A percentile compares a stretch with the other conserved stretches of the same genome.
Evolutionary conservation across 176 grass and related monocot species (phyloP).

Genomic region (Bolboschoenus planiculmis): DNA sequence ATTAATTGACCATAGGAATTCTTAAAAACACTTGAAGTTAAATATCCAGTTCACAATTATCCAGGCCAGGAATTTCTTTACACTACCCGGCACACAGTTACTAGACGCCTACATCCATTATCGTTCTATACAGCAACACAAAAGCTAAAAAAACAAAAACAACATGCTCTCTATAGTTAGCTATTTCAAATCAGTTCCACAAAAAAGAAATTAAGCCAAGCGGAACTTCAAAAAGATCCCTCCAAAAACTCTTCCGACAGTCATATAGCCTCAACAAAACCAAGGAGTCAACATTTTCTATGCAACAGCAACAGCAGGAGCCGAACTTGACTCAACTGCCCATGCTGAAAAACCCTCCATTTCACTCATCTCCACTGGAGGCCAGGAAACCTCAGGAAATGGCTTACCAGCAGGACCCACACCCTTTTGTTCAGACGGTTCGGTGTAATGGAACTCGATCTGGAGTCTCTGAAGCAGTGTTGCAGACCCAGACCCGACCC

Average conservation of each 20-base stretch:
- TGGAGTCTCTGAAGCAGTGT: conserved; percentile 79
- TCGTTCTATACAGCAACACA: conserved; percentile 18
- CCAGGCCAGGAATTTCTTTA: conserved; percentile 28
- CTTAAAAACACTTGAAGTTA: neutral
- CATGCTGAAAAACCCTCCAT: conserved; percentile 15
- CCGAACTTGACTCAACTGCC: neutral
- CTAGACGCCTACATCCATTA: neutral
- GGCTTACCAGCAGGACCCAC: neutral
- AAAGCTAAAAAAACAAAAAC: conserved; percentile 8
- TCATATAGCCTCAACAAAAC: neutral
- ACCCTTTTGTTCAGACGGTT: conserved; percentile 21
- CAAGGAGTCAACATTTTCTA: neutral
- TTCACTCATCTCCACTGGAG: neutral
- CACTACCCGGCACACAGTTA: conserved; percentile 19
- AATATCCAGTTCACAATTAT: conserved; percentile 20
- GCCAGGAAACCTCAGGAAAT: conserved; percentile 5
- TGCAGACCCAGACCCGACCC: conserved; percentile 52
- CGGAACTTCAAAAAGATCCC: neutral
- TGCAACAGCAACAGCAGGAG: conserved; percentile 11
- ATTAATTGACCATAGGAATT: neutral
- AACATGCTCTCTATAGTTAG: conserved; percentile 19
- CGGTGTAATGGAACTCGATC: conserved; percentile 84
- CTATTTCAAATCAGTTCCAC: conserved; percentile 14
- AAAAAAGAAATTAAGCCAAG: neutral
- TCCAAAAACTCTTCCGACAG: neutral